Evolutionary conservation across 371 early-diverging fungal genomes (phyloP).

Genomic region (Syncephalastrum contaminatum): DNA sequence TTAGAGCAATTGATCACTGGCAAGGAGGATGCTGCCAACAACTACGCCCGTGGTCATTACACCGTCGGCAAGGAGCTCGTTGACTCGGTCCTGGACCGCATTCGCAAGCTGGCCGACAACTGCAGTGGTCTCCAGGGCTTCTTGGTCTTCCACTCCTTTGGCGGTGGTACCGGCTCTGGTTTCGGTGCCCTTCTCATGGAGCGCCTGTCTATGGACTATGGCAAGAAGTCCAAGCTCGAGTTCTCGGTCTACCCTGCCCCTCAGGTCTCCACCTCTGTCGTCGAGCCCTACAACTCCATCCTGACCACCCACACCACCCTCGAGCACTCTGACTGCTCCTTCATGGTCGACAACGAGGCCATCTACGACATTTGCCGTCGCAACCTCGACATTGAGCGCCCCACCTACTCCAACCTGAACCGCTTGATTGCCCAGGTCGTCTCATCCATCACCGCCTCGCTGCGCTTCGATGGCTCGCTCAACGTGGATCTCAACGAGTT

Average conservation of each 20-base stretch:
- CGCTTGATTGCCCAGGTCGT: slow-evolving; percentile 98
- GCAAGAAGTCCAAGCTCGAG: slow-evolving; percentile 98
- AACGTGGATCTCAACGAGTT: slow-evolving; percentile 97
- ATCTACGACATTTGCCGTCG: slow-evolving; percentile 98
- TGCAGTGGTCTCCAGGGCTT: slow-evolving; percentile 98
- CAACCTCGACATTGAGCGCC: slow-evolving; percentile 96
- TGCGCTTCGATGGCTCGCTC: slow-evolving; percentile 95
- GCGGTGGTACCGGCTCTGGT: slow-evolving; percentile 99
- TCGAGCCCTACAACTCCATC: slow-evolving; percentile 98
- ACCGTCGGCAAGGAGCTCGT: slow-evolving; percentile 99
- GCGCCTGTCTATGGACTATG: slow-evolving; percentile 93
- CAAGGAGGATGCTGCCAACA: slow-evolving; percentile 99
- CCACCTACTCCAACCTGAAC: slow-evolving; percentile 97
- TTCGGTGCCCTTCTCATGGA: slow-evolving; percentile 97
- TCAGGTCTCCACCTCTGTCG: slow-evolving; percentile 95
- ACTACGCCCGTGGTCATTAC: slow-evolving; percentile 99
- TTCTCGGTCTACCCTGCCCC: slow-evolving; percentile 99
- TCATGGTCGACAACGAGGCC: slow-evolving; percentile 93
- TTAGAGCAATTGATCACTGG: slow-evolving; percentile 94
- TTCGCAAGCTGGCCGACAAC: slow-evolving; percentile 97
- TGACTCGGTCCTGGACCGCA: slow-evolving; percentile 95
- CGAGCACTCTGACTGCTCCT: slow-evolving; percentile 94
- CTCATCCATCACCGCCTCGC: slow-evolving; percentile 98
- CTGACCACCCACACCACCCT: slow-evolving; percentile 94
- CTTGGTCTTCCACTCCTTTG: slow-evolving; percentile 98